These are phyloP conservation scores for Gloeopeniophorella convolvens DNA, from an alignment of 768 basidiomycete species.

Conservation along the genomic window DNA sequence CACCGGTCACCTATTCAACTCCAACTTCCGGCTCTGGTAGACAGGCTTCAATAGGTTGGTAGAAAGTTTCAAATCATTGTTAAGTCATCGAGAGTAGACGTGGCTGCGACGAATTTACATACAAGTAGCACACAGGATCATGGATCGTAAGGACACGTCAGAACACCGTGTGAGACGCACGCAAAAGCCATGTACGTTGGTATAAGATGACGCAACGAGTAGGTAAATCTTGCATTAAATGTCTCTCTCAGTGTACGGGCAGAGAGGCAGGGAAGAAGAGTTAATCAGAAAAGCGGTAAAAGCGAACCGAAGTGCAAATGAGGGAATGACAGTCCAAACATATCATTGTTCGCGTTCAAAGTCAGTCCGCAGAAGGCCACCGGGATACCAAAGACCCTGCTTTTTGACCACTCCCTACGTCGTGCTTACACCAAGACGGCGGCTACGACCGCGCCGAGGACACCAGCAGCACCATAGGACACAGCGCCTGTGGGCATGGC, in stretches of 20 bases:
- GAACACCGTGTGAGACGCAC: not conserved
- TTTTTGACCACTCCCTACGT: not conserved
- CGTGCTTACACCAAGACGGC: constrained; percentile 33
- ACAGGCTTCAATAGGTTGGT: too few species aligned
- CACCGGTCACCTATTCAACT: too few species aligned
- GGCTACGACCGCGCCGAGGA: constrained; percentile 31
- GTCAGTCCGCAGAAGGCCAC: not conserved
- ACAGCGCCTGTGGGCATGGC: constrained; percentile 34
- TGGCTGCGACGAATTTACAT: not conserved
- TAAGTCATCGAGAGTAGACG: constrained; percentile 2
- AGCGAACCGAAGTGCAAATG: constrained; percentile 2
- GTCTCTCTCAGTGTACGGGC: not conserved
- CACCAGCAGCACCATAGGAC: constrained; percentile 34
- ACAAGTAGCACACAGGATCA: not conserved
- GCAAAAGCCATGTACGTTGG: not conserved
- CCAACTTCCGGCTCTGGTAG: too few species aligned
- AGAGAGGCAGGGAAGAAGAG: not conserved
- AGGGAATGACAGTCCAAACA: constrained; percentile 4
- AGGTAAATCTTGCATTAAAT: constrained; percentile 12
- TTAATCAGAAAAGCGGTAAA: not conserved
- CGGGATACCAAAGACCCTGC: not conserved
- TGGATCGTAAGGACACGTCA: not conserved
- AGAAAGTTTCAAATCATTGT: too few species aligned
- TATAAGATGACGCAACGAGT: constrained; percentile 6
- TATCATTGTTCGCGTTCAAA: constrained; percentile 6